Evolutionary conservation across 1,284 basidiomycete genomes (phyloP).

Genomic region (Porodaedalea pini): DNA sequence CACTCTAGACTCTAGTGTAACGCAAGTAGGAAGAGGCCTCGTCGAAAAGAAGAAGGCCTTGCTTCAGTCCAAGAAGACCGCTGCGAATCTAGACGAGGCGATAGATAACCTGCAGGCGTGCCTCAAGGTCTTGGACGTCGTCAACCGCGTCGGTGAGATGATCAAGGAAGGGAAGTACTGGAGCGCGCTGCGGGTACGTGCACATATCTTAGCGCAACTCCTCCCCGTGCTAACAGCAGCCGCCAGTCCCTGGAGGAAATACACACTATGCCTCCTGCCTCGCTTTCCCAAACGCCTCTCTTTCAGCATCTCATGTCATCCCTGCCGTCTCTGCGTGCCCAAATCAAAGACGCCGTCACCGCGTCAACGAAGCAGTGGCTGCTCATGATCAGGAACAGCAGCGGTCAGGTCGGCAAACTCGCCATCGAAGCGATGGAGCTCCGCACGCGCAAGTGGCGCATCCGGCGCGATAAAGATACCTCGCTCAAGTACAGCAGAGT

Average conservation of each 20-base stretch:
- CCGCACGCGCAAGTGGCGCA: conserved; percentile 82
- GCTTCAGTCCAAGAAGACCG: conserved; percentile 88
- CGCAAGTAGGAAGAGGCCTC: conserved; percentile 76
- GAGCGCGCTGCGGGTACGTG: conserved; percentile 89
- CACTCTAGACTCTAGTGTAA: conserved; percentile 65
- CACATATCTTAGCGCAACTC: conserved; percentile 24
- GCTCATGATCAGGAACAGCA: conserved; percentile 89
- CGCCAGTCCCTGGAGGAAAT: conserved; percentile 89
- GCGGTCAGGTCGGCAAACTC: conserved; percentile 80
- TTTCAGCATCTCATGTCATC: conserved; percentile 91
- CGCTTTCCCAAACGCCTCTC: conserved; percentile 89
- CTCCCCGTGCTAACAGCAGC: conserved; percentile 24
- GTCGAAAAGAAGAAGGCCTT: conserved; percentile 90
- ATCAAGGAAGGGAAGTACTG: conserved; percentile 92
- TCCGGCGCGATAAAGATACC: conserved; percentile 74
- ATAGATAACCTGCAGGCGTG: conserved; percentile 94
- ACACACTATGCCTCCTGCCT: conserved; percentile 85
- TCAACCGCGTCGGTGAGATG: conserved; percentile 92
- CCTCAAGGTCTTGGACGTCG: conserved; percentile 87
- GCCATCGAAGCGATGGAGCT: conserved; percentile 90
- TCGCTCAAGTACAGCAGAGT: conserved; percentile 77
- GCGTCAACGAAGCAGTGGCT: conserved; percentile 97
- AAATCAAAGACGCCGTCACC: conserved; percentile 92
- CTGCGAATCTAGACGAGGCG: conserved; percentile 91
- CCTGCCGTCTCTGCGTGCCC: conserved; percentile 82